Evolutionary conservation across 1,284 basidiomycete species (phyloP).

Genomic region (Marasmius fiardii): DNA sequence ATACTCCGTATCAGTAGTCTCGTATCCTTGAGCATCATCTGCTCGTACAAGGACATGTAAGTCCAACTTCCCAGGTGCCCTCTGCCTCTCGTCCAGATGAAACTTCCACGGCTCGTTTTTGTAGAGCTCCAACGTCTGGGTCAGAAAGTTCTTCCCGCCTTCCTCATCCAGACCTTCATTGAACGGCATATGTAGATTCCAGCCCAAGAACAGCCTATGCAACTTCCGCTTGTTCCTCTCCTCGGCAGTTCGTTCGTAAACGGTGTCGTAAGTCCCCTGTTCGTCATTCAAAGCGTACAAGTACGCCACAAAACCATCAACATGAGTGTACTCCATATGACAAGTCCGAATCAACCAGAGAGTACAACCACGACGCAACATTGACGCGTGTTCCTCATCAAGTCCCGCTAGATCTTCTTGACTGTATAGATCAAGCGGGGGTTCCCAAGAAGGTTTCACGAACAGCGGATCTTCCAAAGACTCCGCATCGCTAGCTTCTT

Average conservation of each 20-base stretch:
- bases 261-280: constrained; percentile 12
- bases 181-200: constrained; percentile 44
- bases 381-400: constrained; percentile 33
- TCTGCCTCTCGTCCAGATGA: constrained; percentile 27
- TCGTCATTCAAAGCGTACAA: constrained; percentile 29
- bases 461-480: constrained; percentile 26
- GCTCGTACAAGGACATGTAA: constrained; percentile 45
- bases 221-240: constrained; percentile 13
- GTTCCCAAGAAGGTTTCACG: constrained; percentile 51
- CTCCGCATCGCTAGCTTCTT: constrained; percentile 23
- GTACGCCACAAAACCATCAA: constrained; percentile 44
- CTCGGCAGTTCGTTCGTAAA: constrained; percentile 6
- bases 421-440: constrained; percentile 37
- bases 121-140: constrained; percentile 46
- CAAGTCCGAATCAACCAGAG: constrained; percentile 54
- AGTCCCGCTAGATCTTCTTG: neutral
- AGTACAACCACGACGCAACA: constrained; percentile 61
- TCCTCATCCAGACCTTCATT: constrained; percentile 42
- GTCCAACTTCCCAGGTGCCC: constrained; percentile 31
- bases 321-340: constrained; percentile 51
- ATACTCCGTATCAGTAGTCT: constrained; percentile 50
- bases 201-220: constrained; percentile 55
- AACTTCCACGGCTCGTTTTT: constrained; percentile 46
- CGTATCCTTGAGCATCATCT: constrained; percentile 41
- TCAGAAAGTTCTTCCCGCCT: constrained; percentile 51